Evolutionary conservation across 805 yeast species (phyloP).

Genomic region (Kregervanrija pseudodelftensis): DNA sequence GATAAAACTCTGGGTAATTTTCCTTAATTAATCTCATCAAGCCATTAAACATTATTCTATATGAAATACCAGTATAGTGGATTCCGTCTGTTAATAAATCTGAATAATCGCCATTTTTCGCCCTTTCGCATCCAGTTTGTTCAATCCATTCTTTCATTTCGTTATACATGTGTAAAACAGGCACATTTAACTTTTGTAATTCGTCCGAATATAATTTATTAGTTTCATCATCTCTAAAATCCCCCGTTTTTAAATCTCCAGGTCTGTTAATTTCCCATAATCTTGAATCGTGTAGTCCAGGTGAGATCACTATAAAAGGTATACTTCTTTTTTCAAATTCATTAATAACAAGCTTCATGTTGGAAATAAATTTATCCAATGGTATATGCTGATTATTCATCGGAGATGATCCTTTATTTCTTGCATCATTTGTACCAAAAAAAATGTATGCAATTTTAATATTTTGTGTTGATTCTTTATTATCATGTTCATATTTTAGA

Average conservation of each 20-base stretch:
- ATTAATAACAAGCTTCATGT: conserved; percentile 37
- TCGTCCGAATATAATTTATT: conserved; percentile 46
- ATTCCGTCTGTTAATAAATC: conserved; percentile 36
- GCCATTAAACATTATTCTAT: conserved; percentile 30
- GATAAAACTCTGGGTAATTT: conserved; percentile 26
- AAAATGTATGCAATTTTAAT: conserved; percentile 47
- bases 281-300: conserved; percentile 46
- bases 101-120: conserved; percentile 3
- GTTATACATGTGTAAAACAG: conserved; percentile 38
- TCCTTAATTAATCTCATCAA: conserved; percentile 24
- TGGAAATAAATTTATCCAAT: conserved; percentile 39
- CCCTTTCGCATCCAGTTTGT: not conserved
- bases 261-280: conserved; percentile 31
- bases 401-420: conserved; percentile 25
- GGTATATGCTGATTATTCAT: conserved; percentile 40
- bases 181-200: conserved; percentile 40
- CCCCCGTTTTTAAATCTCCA: conserved; percentile 32
- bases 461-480: conserved; percentile 22
- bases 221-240: conserved; percentile 37
- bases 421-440: conserved; percentile 76
- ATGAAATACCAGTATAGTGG: conserved; percentile 35
- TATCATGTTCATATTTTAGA: conserved; percentile 40
- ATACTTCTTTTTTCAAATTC: conserved; percentile 36
- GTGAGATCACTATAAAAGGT: conserved; percentile 53
- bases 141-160: conserved; percentile 5